phyloP scores from a whole-genome alignment of 106 monocot genomes.

The Acanthochlamys bracteata region DNA sequence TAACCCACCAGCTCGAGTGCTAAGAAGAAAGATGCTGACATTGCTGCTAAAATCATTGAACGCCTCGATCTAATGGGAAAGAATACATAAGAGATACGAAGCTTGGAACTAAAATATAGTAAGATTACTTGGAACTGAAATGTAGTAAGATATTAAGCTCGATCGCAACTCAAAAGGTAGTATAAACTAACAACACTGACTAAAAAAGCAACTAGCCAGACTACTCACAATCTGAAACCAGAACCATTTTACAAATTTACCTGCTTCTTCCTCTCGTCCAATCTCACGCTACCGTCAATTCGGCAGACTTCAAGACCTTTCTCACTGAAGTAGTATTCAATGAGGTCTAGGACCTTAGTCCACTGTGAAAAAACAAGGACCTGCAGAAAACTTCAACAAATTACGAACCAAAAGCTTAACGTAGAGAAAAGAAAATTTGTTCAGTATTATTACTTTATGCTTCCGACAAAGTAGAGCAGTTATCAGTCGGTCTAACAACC shows the following conservation, averaged over 20 bases:
- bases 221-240: background rate
- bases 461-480: constrained; percentile 51
- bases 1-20: constrained; percentile 91
- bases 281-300: constrained; percentile 75
- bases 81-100: too few species aligned
- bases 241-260: constrained; percentile 14
- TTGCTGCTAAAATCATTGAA: constrained; percentile 74
- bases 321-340: constrained; percentile 71
- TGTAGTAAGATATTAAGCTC: too few species aligned
- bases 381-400: constrained; percentile 29
- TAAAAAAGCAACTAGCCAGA: too few species aligned
- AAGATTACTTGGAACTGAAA: too few species aligned
- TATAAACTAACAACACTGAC: too few species aligned
- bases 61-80: constrained; percentile 52
- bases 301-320: constrained; percentile 63
- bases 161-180: too few species aligned
- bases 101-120: too few species aligned
- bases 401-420: background rate
- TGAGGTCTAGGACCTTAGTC: constrained; percentile 77
- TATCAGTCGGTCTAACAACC: constrained; percentile 62
- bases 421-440: constrained; percentile 1
- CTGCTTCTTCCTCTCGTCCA: constrained; percentile 77
- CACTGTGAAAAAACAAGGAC: constrained; percentile 89
- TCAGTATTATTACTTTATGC: constrained; percentile 58
- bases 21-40: constrained; percentile 65